These are phyloP conservation scores for Penicillium argentinense DNA, from an alignment of 495 filamentous ascomycete genomes.

Conservation along the genomic window DNA sequence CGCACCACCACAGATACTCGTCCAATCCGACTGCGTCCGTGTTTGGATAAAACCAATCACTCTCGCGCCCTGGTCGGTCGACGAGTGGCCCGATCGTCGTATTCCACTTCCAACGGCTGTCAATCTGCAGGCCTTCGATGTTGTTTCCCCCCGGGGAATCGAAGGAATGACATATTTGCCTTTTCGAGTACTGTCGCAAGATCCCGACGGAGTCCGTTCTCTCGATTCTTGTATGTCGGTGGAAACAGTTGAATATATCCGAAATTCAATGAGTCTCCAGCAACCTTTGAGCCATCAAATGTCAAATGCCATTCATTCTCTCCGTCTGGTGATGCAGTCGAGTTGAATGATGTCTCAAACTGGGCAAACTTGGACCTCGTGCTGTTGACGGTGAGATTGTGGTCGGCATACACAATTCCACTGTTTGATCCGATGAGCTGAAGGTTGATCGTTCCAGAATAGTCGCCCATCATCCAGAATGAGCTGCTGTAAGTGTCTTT, in stretches of 20 bases:
- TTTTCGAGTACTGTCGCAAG: slow-evolving; percentile 55
- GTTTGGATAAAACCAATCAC: slow-evolving; percentile 61
- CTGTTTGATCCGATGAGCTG: slow-evolving; percentile 34
- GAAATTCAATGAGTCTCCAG: slow-evolving; percentile 55
- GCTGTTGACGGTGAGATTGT: slow-evolving; percentile 35
- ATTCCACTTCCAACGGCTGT: slow-evolving; percentile 65
- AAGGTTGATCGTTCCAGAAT: slow-evolving; percentile 26
- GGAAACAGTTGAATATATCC: slow-evolving; percentile 67
- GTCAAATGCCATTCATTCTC: slow-evolving; percentile 67
- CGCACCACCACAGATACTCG: slow-evolving; percentile 67
- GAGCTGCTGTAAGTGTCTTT: slow-evolving; percentile 48
- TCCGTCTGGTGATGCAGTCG: slow-evolving; percentile 51
- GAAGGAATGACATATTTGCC: slow-evolving; percentile 56
- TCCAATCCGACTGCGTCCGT: slow-evolving; percentile 61
- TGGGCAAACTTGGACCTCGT: slow-evolving; percentile 26
- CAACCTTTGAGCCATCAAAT: slow-evolving; percentile 50
- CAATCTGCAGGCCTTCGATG: slow-evolving; percentile 39
- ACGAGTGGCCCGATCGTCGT: slow-evolving; percentile 64
- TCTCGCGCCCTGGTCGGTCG: slow-evolving; percentile 59
- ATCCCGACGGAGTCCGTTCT: slow-evolving; percentile 63
- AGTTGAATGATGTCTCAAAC: slow-evolving; percentile 34
- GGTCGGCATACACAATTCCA: slow-evolving; percentile 34
- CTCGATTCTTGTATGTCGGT: slow-evolving; percentile 53
- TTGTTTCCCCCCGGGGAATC: slow-evolving; percentile 71
- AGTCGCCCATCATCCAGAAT: slow-evolving; percentile 57